Base-by-base conservation (phyloP, 192 early-diverging fungal species). In the Coemansia sp. region DNA sequence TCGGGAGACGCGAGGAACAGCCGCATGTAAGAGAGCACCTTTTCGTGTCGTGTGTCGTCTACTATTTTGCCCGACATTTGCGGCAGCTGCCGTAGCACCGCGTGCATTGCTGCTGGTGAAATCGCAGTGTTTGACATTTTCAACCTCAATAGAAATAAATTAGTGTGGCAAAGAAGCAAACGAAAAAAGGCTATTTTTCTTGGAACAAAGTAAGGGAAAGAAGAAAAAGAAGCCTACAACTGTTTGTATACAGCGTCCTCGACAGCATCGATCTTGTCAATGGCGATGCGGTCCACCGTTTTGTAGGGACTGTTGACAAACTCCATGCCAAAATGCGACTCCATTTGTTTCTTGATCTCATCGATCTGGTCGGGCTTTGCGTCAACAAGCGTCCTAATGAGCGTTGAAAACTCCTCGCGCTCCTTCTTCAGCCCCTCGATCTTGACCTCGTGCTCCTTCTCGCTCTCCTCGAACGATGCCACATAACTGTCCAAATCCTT, bases 21-120 rank as follows among this genome's bases (percentile, higher is more conserved):
- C 13, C 61, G 56, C 70, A 91, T 71, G 61, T 88, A 88, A 0
- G 89, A 87, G 23, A 92, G 81, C 13, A 92, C 85, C 70, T 89
- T 89, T 71, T 92, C 90, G 71, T 92, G 86, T 15, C 88, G 74
- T 4, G 90, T 88, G 53, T 89, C 90, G 67, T 92, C 90, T 11
- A 90, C 86, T 54, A 92, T 90, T 22, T 85, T 79, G 32, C 73
- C 82, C 3, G 89, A 89, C 88, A 90, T 90, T 13, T 45, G 66
- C 11, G 88, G 87, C 62, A 92, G 59, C 35, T 83, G 85, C 34
- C 69, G 66, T n/a, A 90, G 70, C 45, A 90, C 80, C 25, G 71
- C 74, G 8, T 23, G 74, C 79, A 82, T 76, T 10, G 53, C 65
- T 62, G 17, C 66, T 35, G 64, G 56, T 29, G 68, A 73, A 45